Base-by-base conservation (phyloP, 345 rosid species). In the Aethionema arabicum region DNA sequence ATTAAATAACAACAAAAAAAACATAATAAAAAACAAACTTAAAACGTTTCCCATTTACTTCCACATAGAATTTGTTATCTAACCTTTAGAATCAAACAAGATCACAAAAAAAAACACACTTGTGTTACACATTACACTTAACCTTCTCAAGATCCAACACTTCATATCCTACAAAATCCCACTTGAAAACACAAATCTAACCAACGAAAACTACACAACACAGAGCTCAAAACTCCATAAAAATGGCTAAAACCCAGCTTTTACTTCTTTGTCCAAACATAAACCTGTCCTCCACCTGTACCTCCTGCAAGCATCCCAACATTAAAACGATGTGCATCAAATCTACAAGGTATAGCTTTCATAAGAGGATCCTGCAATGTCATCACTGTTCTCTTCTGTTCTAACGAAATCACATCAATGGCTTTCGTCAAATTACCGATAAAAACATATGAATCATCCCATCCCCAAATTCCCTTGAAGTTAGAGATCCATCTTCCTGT, bases 391-490 rank as follows among this genome's bases (percentile, higher is more conserved):
- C 52, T 73, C 42, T 63, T 60, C 62, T 43, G 60, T 10, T 59
- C 38, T 0, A 69, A 52, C 56, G 85, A 85, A 64, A 89, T 80
- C 45, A 86, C 83, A 77, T 88, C 93, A 6, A 92, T 82, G 59
- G 75, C 82, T 70, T 77, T 78, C 43, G 68, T 72, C 78, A 76
- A 59, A 46, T 81, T 86, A 55, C 88, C 98, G 0, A 82, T 68
- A 79, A 76, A 89, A 58, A 92, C 16, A 56, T 57, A 64, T 12
- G 89, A 78, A 74, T 89, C 98, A 69, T 86, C 93, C 98, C 98
- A 92, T 5, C 96, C 98, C 96, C 96, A 89, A 32, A 77, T 77
- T 31, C 82, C 90, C 74, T 92, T 92, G 80, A 92, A 87, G 60
- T 67, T 38, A 48, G 93, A 80, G 53, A 87, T 67, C 91, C 88